Evolutionary conservation across 1,139 yeast species (phyloP).

Genomic region (Geotrichum citri-aurantii): DNA sequence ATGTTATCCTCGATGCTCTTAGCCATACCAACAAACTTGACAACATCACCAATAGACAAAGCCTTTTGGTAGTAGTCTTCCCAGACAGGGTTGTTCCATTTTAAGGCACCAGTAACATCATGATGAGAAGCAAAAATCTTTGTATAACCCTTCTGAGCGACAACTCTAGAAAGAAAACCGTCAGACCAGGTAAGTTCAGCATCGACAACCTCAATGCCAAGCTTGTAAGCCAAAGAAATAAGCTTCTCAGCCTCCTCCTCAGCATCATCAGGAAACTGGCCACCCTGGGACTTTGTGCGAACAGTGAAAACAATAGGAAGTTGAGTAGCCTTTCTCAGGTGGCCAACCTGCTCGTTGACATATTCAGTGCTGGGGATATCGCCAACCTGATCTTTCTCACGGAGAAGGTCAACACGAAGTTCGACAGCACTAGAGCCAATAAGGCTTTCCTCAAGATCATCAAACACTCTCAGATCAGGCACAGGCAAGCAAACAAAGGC

Average conservation of each 20-base stretch:
- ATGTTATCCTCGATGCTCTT: constrained; percentile 59
- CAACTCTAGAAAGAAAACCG: constrained; percentile 40
- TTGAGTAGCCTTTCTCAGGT: constrained; percentile 55
- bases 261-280: constrained; percentile 60
- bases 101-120: constrained; percentile 55
- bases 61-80: constrained; percentile 66
- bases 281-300: constrained; percentile 77
- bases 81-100: constrained; percentile 73
- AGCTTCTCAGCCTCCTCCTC: constrained; percentile 46
- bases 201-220: constrained; percentile 50
- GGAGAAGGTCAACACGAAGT: constrained; percentile 68
- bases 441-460: constrained; percentile 41
- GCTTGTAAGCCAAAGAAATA: constrained; percentile 57
- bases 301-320: constrained; percentile 80
- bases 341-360: constrained; percentile 70
- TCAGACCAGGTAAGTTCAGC: constrained; percentile 47
- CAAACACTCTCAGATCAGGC: constrained; percentile 42
- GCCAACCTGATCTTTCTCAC: constrained; percentile 41
- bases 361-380: constrained; percentile 36
- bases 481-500: constrained; percentile 70
- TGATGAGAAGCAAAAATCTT: constrained; percentile 79
- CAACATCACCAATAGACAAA: constrained; percentile 57
- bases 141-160: constrained; percentile 51
- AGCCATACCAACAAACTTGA: constrained; percentile 83
- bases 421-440: constrained; percentile 80